A percentile compares a stretch with the other conserved stretches of the same genome.
phyloP scores from a whole-genome alignment of 768 basidiomycete species.

The Panellus pusillus region DNA sequence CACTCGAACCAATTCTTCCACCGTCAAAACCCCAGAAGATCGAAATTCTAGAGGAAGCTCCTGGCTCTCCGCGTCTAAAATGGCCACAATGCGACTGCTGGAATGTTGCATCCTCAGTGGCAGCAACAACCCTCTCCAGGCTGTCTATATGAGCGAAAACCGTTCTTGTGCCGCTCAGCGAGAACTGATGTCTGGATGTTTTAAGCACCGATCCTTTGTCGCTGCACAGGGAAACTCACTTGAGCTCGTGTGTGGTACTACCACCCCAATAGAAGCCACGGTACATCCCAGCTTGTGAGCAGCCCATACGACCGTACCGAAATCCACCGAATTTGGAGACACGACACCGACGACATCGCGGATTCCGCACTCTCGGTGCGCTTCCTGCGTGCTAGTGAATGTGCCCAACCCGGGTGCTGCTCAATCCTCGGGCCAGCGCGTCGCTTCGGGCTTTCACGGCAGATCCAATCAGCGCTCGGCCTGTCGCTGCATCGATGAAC shows the following conservation, averaged over 20 bases:
- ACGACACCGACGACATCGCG: background rate
- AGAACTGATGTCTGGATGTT: too few relatives aligned
- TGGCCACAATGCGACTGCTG: background rate
- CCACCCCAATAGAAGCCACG: background rate
- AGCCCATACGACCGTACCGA: background rate
- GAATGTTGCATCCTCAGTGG: background rate
- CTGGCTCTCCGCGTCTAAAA: background rate
- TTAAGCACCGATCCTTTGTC: too few relatives aligned
- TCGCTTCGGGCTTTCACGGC: background rate
- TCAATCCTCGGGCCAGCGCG: background rate
- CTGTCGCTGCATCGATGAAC: background rate
- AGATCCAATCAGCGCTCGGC: background rate
- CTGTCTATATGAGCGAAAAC: background rate
- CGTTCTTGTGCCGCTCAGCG: too few relatives aligned
- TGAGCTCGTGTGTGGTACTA: background rate
- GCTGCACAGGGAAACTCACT: background rate
- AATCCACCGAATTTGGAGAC: background rate
- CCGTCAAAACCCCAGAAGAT: background rate
- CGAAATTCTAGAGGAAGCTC: background rate
- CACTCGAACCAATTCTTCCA: background rate
- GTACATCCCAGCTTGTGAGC: background rate
- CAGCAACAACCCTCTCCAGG: background rate
- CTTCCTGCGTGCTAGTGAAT: background rate
- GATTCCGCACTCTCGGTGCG: background rate
- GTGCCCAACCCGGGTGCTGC: background rate